Base-by-base conservation (phyloP, 768 basidiomycete genomes). In the Hygrocybe coccinea region DNA sequence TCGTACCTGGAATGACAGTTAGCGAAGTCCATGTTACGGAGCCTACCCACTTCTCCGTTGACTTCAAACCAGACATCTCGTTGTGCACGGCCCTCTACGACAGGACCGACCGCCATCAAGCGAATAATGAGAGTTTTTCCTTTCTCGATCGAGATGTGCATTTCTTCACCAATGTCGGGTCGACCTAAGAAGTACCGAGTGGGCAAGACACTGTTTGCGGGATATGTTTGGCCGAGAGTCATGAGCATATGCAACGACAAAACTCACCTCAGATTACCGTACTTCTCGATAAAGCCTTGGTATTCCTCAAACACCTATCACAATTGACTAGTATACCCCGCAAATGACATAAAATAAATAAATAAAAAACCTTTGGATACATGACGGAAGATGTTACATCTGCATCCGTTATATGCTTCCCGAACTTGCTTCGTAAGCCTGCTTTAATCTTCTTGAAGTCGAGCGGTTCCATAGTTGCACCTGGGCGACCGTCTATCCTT, bases 21-120 rank as follows among this genome's bases (percentile, higher is more conserved):
- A 62, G 33, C 56, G 22, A 52, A 60, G 14, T 55, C 35, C 44
- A 38, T 47, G 44, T 38, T 24, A 34, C 58, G 57, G 38, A 43
- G 55, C 15, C 21, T 34, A 56, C 74, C 66, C 66, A 89, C 90
- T 79, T 95, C 92, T 72, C 94, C 94, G 64, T 95, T 95, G 57
- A 95, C 89, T 78, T 98, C 95, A 68, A 97, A 95, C 90, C 95
- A 97, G 56, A 95, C 92, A 69, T 98, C 95, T 64, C 95, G 86
- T 65, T 91, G 89, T 21, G 95, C 92, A 63, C 84, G 88, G 36
- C 89, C 89, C 69, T 93, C 86, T 51, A 95, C 87, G 52, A 98
- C 89, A 56, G 93, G 90, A 17, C 95, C 94, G 48, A 95, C 81
- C 25, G 97, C 97, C 82, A 99, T 88, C 65, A 98, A 80, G 63